Evolutionary conservation across 2,329 filamentous ascomycete species (phyloP), one percentile per base, ranked within the genome.

Genomic region (Pseudogymnoascus pannorum): DNA sequence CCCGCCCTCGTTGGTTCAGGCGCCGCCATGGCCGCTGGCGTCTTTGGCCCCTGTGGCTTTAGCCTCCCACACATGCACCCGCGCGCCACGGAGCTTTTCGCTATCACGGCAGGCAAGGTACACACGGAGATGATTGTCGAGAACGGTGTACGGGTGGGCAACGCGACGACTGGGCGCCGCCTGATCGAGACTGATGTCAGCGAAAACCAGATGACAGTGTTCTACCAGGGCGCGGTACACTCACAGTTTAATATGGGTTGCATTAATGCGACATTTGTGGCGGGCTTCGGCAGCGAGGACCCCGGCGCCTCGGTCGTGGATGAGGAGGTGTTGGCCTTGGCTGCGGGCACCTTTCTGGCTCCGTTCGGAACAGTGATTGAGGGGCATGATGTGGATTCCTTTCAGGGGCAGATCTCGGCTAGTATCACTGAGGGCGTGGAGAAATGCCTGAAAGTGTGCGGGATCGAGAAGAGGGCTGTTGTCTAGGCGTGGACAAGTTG

Each of bases 171-270:
- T 62, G 73, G 69, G 26, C 76, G 73, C 22, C 73, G 78, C 4
- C 69, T 74, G 24, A 73, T 77, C 58, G 66, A 66, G 59, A 76
- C 75, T 64, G 73, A 71, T 44, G 70, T 84, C 42, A 67, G 66
- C 8, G 69, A 73, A 62, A 75, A 76, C 70, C 76, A 80, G 71
- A 79, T 81, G 72, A 81, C 79, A 2, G 76, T 79, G 57, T 83
- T 84, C 72, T 81, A 78, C 66, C 77, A 79, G 68, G 82, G 82
- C 22, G 75, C 77, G 5, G 69, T 83, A 20, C 83, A 85, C 72
- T 79, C 77, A 6, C 79, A 83, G 68, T 82, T 77, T 70, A 85
- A 85, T 73, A 80, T 81, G 1, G 74, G 77, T 65, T 84, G 82
- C 71, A 72, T 75, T 36, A 71, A 76, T 35, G 78, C 77, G 60